These are phyloP conservation scores for Phialophora macrospora DNA, from an alignment of 2,329 filamentous ascomycete genomes.

Conservation along the genomic window DNA sequence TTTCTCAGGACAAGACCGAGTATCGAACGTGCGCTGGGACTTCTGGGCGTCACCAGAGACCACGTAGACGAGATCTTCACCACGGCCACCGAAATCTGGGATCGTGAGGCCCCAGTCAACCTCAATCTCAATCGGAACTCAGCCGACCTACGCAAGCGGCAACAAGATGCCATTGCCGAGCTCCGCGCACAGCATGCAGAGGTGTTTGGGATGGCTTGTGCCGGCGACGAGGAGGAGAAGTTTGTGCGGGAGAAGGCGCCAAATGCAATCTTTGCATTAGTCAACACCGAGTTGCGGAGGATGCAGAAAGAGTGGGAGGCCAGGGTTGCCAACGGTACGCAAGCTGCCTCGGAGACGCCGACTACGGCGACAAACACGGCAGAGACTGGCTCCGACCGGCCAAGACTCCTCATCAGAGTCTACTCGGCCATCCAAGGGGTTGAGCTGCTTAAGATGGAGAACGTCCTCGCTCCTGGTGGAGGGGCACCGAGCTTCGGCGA, in stretches of 20 bases:
- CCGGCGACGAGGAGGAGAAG: not conserved
- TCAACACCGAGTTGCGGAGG: not conserved
- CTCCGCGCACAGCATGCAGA: not conserved
- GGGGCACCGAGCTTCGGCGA: no score
- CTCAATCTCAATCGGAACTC: not conserved
- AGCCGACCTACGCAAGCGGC: not conserved
- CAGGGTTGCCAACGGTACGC: no score
- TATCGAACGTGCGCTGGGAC: no score
- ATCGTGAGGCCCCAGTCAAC: not conserved
- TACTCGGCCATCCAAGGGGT: no score
- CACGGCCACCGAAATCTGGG: not conserved
- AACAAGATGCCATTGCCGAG: not conserved
- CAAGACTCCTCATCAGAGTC: not conserved
- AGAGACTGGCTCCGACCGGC: not conserved
- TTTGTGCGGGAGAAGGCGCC: not conserved
- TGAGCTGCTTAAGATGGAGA: no score
- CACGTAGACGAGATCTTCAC: no score
- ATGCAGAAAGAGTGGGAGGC: not conserved
- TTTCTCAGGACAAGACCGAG: no score
- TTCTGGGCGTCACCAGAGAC: no score
- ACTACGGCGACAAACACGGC: not conserved
- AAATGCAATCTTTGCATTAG: not conserved
- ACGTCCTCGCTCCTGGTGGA: no score
- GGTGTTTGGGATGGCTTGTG: not conserved
- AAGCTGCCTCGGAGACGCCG: not conserved